These are phyloP conservation scores for Sporothrix schenckii DNA, from an alignment of 2,329 filamentous ascomycete genomes.

Conservation along the genomic window DNA sequence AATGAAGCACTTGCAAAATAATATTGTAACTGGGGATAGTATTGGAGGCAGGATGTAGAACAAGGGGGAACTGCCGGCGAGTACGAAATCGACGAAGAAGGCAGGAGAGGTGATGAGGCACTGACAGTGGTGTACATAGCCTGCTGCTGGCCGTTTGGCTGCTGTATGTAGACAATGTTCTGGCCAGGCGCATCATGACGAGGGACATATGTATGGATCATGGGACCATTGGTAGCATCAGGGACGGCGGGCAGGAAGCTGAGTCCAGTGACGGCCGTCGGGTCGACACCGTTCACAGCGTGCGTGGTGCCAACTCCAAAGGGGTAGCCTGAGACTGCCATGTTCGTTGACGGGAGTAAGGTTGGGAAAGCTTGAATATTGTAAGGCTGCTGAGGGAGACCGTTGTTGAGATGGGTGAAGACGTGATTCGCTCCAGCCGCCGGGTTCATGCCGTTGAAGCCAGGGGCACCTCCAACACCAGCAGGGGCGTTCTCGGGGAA, in stretches of 20 bases:
- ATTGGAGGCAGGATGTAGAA: background rate
- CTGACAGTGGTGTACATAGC: conserved; percentile 33
- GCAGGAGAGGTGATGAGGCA: conserved; percentile 2
- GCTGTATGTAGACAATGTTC: conserved; percentile 33
- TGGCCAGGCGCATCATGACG: conserved; percentile 48
- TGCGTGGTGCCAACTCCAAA: background rate
- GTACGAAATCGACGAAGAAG: background rate
- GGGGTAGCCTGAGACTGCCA: background rate
- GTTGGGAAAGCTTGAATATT: conserved; percentile 29
- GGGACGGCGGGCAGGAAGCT: conserved; percentile 63
- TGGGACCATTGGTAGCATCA: conserved; percentile 59
- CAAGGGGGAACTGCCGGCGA: background rate
- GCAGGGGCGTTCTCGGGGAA: background rate
- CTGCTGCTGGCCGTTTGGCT: conserved; percentile 20
- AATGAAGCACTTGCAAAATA: conserved; percentile 31
- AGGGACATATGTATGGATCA: conserved; percentile 59
- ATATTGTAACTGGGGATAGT: background rate
- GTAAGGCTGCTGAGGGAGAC: conserved; percentile 14
- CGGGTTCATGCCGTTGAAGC: conserved; percentile 30
- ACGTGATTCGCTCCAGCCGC: conserved; percentile 35
- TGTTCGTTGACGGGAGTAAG: conserved; percentile 23
- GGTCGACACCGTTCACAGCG: conserved; percentile 28
- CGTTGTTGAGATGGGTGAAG: conserved; percentile 33
- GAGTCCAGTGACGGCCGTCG: conserved; percentile 43
- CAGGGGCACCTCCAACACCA: background rate